Base-by-base conservation (phyloP, 805 yeast genomes). In the Starmerella stigmatis region DNA sequence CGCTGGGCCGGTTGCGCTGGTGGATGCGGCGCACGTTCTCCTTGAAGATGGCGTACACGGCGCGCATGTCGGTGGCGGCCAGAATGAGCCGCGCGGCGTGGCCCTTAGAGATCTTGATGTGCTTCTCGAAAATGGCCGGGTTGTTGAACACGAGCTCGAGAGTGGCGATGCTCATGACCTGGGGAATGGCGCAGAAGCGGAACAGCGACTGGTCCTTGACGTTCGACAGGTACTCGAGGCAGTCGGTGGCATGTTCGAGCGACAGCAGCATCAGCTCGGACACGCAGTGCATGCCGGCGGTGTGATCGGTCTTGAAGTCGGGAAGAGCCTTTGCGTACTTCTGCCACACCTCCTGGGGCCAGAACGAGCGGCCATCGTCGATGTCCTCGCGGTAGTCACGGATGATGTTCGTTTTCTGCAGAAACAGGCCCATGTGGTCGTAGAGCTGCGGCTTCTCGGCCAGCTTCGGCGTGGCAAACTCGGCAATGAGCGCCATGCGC, bases 151-250 rank as follows among this genome's bases (percentile, higher is more conserved):
- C 81, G 43, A 79, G 69, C 19, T 89, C 86, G 56, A 92, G 72
- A 1, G 97, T 86, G 13, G 98, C 96, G 62, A 92, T 82, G 29
- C 97, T 96, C 98, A 92, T 92, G 16, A 89, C 96, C 67, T 92
- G 99, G 16, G 99, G 99, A 60, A 92, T 92, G 10, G 96, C 85
- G 68, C 96, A 88, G 69, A 92, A 92, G 56, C 79, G 81, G 70
- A 86, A 92, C 41, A 80, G 67, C 1, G 94, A 76, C 49, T 81
- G 83, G 60, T 92, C 98, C 48, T 74, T 73, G 41, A 92, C 74
- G 50, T 78, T 69, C 15, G 89, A 74, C 46, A 92, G 70, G 62
- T 83, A 92, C 42, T 73, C 73, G 56, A 92, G 71, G 25, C 78
- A 81, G 58, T 85, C 92, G 43, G 74, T 74, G 31, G 76, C 86